Base-by-base conservation (phyloP, 345 rosid genomes). In the Populus pruinosa region DNA sequence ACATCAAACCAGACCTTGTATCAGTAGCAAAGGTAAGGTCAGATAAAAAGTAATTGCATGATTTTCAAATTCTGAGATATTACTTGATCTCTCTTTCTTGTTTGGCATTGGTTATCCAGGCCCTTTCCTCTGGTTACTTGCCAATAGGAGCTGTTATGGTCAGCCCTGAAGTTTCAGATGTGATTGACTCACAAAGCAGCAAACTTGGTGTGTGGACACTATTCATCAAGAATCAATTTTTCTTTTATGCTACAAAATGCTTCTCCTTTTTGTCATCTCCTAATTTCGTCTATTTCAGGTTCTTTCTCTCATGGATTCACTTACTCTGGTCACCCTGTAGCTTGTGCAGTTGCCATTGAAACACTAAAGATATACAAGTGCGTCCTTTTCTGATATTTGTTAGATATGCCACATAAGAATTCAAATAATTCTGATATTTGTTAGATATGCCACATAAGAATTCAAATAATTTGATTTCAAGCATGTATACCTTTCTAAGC, bases 271-370 rank as follows among this genome's bases (percentile, higher is more conserved):
- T 56, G 27, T n/a, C 12, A 23, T 56, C 29, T n/a, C 69, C 73
- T 64, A 43, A 67, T 70, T 39, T 76, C 14, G 27, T 62, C 8
- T 53, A n/a, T 85, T 5, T 80, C 86, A 96, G 99, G 99, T 75
- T 0, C 81, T 55, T 96, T 93, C 83, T 87, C 95, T 70, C 99
- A 96, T 85, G 99, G 99, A 81, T 96, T 94, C 76, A 94, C 98
- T 62, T 92, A 92, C 79, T 92, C 99, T 27, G 99, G 98, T 76
- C 99, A 94, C 85, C 98, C 97, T 44, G 98, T 93, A 63, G 80
- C 98, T 70, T 96, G 99, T 68, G 97, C 95, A 8, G 97, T 96
- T 70, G 97, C 97, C 75, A 41, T 90, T 29, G 99, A 93, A 82
- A 86, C 94, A 0, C 81, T 93, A 74, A 89, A 87, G 86, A 82